A percentile compares a stretch with the other conserved stretches of the same genome.
These are phyloP conservation scores for Streptanthus diversifolius DNA, from an alignment of 345 rosid species.

Conservation along the genomic window DNA sequence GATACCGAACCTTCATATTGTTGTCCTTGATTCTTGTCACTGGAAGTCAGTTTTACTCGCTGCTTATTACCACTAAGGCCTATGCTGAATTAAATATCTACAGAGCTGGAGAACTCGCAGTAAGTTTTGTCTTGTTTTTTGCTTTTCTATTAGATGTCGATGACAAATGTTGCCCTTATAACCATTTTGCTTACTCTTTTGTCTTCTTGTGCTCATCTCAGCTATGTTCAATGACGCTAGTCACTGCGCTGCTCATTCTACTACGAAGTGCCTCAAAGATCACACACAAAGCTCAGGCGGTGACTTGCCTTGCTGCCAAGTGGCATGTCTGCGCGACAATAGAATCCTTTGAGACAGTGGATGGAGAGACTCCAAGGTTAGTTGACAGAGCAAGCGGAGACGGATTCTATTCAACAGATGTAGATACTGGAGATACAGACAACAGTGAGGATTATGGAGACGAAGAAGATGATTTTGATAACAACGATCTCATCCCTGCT, in stretches of 20 bases:
- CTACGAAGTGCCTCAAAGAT: conserved; percentile 84
- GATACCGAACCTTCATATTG: conserved; percentile 63
- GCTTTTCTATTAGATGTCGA: not conserved
- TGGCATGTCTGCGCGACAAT: conserved; percentile 92
- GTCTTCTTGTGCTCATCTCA: conserved; percentile 26
- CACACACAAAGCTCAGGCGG: conserved; percentile 87
- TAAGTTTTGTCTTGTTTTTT: conserved; percentile 34
- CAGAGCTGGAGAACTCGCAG: conserved; percentile 87
- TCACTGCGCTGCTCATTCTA: conserved; percentile 58
- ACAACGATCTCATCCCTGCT: conserved; percentile 58
- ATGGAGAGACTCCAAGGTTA: conserved; percentile 63
- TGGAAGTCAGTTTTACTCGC: conserved; percentile 76
- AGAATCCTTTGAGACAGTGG: conserved; percentile 56
- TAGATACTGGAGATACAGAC: conserved; percentile 46
- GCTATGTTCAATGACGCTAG: conserved; percentile 77
- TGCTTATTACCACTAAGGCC: conserved; percentile 72
- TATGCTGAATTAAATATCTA: conserved; percentile 50
- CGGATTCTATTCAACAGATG: conserved; percentile 32
- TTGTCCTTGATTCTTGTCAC: conserved; percentile 68
- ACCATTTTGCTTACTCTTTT: conserved; percentile 1
- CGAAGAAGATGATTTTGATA: conserved; percentile 86
- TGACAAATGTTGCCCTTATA: not conserved
- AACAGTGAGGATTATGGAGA: conserved; percentile 57
- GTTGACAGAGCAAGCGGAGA: conserved; percentile 21
- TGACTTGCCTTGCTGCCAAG: conserved; percentile 86